phyloP scores from a whole-genome alignment of 306 rosid species.

The Cucurbita pepo region DNA sequence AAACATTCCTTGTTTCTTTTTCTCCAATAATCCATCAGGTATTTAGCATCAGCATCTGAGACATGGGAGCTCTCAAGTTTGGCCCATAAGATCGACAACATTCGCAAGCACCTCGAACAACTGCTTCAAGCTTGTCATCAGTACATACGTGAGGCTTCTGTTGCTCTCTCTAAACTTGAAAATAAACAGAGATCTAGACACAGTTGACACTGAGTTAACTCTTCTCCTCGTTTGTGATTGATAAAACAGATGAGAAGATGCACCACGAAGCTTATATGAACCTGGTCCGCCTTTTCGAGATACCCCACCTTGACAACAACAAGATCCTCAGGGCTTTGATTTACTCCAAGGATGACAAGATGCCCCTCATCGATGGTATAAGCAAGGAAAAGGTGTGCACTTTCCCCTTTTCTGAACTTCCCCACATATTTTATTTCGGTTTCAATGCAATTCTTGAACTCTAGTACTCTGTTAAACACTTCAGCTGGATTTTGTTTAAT shows the following conservation, averaged over 20 bases:
- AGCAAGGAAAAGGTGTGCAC: conserved; percentile 31
- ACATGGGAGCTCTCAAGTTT: conserved; percentile 63
- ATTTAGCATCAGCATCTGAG: conserved; percentile 25
- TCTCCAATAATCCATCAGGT: conserved; percentile 13
- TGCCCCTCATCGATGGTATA: conserved; percentile 38
- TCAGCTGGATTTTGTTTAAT: background rate
- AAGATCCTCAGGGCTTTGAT: conserved; percentile 39
- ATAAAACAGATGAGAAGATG: conserved; percentile 26
- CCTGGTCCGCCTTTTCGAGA: conserved; percentile 20
- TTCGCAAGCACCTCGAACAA: conserved; percentile 33
- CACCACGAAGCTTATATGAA: conserved; percentile 27
- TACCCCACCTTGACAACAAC: conserved; percentile 36
- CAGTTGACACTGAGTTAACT: background rate
- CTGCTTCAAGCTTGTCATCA: conserved; percentile 26
- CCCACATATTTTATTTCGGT: too few relatives aligned
- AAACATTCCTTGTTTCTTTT: background rate
- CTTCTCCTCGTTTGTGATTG: background rate
- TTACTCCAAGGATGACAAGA: conserved; percentile 29
- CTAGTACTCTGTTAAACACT: background rate
- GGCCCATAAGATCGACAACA: conserved; percentile 40
- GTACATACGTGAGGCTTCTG: conserved; percentile 10
- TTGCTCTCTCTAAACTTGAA: background rate
- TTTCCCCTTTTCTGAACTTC: background rate
- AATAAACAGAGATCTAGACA: background rate
- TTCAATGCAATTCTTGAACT: background rate